These are phyloP conservation scores for Cenchrus purpureus DNA, from an alignment of 176 grass and related monocot genomes.

Conservation along the genomic window DNA sequence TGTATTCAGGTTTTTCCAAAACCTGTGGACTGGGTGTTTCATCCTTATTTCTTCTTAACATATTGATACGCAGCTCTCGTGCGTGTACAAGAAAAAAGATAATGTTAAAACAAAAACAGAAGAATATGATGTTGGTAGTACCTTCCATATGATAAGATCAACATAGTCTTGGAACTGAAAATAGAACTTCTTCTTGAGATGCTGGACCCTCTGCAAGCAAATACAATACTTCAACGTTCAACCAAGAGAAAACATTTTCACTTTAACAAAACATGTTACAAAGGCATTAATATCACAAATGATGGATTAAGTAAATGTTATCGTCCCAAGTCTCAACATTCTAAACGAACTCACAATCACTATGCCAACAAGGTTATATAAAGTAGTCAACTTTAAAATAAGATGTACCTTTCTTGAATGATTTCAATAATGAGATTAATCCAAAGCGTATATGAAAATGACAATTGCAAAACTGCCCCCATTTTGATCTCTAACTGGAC, in stretches of 20 bases:
- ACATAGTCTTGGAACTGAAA: slow-evolving; percentile 98
- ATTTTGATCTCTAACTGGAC: too few species aligned
- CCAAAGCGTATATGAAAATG: not conserved
- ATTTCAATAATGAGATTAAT: slow-evolving; percentile 19
- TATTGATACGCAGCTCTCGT: too few species aligned
- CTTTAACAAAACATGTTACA: slow-evolving; percentile 22
- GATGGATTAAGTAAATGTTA: slow-evolving; percentile 5
- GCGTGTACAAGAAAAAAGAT: too few species aligned
- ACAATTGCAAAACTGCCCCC: too few species aligned
- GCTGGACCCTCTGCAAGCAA: slow-evolving; percentile 90
- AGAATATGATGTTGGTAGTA: slow-evolving; percentile 50
- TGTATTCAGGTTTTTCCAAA: too few species aligned
- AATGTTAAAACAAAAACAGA: slow-evolving; percentile 19
- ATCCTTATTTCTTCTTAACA: too few species aligned
- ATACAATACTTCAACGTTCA: slow-evolving; percentile 42
- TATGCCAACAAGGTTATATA: slow-evolving; percentile 2
- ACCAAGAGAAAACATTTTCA: not conserved
- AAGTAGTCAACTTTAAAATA: slow-evolving; percentile 11
- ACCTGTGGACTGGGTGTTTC: too few species aligned
- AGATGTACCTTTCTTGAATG: not conserved
- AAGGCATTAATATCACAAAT: not conserved
- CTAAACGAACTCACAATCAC: not conserved
- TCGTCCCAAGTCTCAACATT: slow-evolving; percentile 11
- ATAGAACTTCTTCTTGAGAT: slow-evolving; percentile 98
- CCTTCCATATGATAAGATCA: slow-evolving; percentile 98